These are phyloP conservation scores for Acorus gramineus DNA, from an alignment of 106 monocot genomes.

Conservation along the genomic window DNA sequence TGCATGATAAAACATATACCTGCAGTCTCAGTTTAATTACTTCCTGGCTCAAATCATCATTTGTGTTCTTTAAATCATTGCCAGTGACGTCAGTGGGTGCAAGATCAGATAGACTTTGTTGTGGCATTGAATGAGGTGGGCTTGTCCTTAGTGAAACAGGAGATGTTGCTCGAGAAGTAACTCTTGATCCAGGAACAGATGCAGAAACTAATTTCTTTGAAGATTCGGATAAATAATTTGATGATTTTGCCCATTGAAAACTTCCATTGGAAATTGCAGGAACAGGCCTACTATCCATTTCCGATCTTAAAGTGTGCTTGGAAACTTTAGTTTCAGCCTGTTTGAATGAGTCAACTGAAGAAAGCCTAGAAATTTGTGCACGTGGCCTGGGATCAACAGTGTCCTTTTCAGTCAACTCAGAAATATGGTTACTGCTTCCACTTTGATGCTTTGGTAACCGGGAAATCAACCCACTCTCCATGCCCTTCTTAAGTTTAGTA, in stretches of 20 bases:
- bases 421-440: slow-evolving; percentile 19
- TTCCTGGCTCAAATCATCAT: slow-evolving; percentile 35
- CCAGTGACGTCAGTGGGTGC: slow-evolving; percentile 10
- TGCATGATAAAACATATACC: slow-evolving; percentile 15
- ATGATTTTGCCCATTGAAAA: slow-evolving; percentile 23
- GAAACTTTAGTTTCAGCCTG: slow-evolving; percentile 14
- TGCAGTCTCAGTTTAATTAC: slow-evolving; percentile 33
- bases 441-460: slow-evolving; percentile 30
- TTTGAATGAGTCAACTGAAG: slow-evolving; percentile 38
- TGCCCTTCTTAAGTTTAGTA: slow-evolving; percentile 30
- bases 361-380: slow-evolving; percentile 23
- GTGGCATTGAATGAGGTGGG: slow-evolving; percentile 21
- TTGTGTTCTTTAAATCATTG: slow-evolving; percentile 28
- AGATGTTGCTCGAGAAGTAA: slow-evolving; percentile 35
- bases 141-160: slow-evolving; percentile 36
- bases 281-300: slow-evolving; percentile 9
- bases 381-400: slow-evolving; percentile 4
- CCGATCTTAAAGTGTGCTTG: slow-evolving; percentile 14
- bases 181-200: slow-evolving; percentile 43
- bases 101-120: slow-evolving; percentile 7
- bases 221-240: slow-evolving; percentile 18
- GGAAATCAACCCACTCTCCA: slow-evolving; percentile 14
- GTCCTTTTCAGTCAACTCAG: slow-evolving; percentile 30
- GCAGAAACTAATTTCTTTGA: slow-evolving; percentile 44
- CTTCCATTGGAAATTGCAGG: slow-evolving; percentile 17